Base-by-base conservation (phyloP, 73 alveolate species). In the Paramecium bursaria region DNA sequence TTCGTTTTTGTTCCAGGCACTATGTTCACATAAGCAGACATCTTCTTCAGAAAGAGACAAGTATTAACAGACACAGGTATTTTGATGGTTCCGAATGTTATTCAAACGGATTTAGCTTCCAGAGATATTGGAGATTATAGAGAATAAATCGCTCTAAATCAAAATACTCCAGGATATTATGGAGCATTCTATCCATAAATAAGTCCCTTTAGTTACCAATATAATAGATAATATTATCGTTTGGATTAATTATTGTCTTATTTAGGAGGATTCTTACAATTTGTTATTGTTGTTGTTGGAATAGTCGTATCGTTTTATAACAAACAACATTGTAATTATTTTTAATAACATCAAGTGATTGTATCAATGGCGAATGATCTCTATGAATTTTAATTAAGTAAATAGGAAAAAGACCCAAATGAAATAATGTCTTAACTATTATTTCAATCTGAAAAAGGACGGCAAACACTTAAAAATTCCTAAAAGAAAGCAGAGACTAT, bases 201-300 rank as follows among this genome's bases (percentile, higher is more conserved):
- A 57, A 57, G 76, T 57, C 76, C 76, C 7, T 57, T 29, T 23
- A 26, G 15, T n/a, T 57, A 57, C 14, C 11, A 2, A 1, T 25
- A 25, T 13, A n/a, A 23, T 29, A 57, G 76, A 27, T 15, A 23
- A n/a, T 57, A 29, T 29, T 17, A 29, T 33, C 26, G 76, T 29
- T 27, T 57, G n/a, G 76, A 57, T 57, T 48, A 57, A 57, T 57
- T 57, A 6, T 3, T 57, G 31, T 29, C 51, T 29, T 57, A 57
- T 57, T 57, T 57, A 57, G 76, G 76, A 57, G 76, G 76, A 27
- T 57, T 57, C 29, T 13, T 44, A 13, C 39, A 57, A n/a, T 57
- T 57, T 27, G 31, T 57, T 48, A 57, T 57, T 5, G 76, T 27
- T 7, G 30, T 57, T 26, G 26, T 57, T 4, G 76, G 76, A n/a